A percentile compares a stretch with the other conserved stretches of the same genome.
Conservation (phyloP, 306 rosid species). For the Gleditsia sinensis region DNA sequence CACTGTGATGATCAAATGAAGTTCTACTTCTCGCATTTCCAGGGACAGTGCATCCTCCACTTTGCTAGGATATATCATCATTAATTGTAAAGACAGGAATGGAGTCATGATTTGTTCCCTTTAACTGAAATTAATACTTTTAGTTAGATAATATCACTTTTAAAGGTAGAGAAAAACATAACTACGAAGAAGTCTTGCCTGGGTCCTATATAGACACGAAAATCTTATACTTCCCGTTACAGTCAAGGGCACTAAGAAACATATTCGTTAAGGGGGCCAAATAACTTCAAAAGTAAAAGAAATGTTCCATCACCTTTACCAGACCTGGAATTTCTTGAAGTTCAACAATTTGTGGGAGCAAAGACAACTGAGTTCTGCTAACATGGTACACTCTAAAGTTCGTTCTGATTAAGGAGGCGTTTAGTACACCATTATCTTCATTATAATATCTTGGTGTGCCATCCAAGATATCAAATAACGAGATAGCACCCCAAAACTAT, state of each 20-base stretch:
- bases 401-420: conserved; percentile 29
- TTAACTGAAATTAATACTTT: conserved; percentile 55
- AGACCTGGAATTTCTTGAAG: conserved; percentile 43
- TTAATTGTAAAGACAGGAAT: conserved; percentile 42
- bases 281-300: conserved; percentile 46
- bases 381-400: conserved; percentile 48
- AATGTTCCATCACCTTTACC: conserved; percentile 38
- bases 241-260: conserved; percentile 42
- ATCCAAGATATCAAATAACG: too few species aligned
- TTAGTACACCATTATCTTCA: too few species aligned
- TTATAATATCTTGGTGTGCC: too few species aligned
- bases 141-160: conserved; percentile 36
- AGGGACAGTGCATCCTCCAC: conserved; percentile 46
- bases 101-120: conserved; percentile 56
- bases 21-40: conserved; percentile 37
- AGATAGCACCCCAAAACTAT: too few species aligned
- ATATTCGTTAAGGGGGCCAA: conserved; percentile 38
- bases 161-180: conserved; percentile 39
- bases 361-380: conserved; percentile 31
- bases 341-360: conserved; percentile 40
- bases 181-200: conserved; percentile 28
- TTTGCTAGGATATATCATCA: conserved; percentile 37
- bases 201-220: conserved; percentile 44
- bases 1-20: conserved; percentile 43
- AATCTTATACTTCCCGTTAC: conserved; percentile 32